phyloP scores from a whole-genome alignment of 768 basidiomycete genomes.

The Tremella fuciformis region DNA sequence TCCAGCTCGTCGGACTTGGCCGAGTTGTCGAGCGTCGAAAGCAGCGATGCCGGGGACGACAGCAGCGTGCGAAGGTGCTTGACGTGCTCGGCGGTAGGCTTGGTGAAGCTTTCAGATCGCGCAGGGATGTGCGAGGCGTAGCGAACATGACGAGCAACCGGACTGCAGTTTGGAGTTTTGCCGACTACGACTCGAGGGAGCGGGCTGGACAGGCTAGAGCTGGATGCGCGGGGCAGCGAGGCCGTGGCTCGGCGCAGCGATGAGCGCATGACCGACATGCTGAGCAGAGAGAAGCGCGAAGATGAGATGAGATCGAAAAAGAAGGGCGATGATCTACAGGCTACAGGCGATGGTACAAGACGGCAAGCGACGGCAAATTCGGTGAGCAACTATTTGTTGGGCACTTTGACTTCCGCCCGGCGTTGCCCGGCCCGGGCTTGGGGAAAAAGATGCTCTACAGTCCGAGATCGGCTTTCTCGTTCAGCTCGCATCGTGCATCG shows the following conservation, averaged over 20 bases:
- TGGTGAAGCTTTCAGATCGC: constrained; percentile 35
- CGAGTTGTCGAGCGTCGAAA: constrained; percentile 50
- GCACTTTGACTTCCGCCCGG: too few relatives aligned
- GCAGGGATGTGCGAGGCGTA: constrained; percentile 43
- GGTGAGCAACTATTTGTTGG: too few relatives aligned
- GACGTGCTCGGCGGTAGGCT: constrained; percentile 46
- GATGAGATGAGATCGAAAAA: neutral
- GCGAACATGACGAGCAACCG: constrained; percentile 11
- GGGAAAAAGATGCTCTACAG: too few relatives aligned
- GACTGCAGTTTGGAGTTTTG: too few relatives aligned
- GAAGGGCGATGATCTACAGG: too few relatives aligned
- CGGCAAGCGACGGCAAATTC: too few relatives aligned
- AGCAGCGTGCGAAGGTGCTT: constrained; percentile 48
- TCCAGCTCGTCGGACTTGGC: constrained; percentile 60
- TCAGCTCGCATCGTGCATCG: too few relatives aligned
- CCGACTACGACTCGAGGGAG: neutral
- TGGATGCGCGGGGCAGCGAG: neutral
- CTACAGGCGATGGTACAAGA: too few relatives aligned
- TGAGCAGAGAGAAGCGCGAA: neutral
- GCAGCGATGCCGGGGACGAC: constrained; percentile 41
- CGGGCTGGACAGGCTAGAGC: neutral
- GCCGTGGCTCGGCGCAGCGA: neutral
- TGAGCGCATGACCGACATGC: neutral
- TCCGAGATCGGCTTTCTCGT: too few relatives aligned
- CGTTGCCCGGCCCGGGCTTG: too few relatives aligned